Percentiles rank a stretch among this genome's conserved stretches.
phyloP scores from a whole-genome alignment of 345 rosid genomes.

The Linum trigynum region DNA sequence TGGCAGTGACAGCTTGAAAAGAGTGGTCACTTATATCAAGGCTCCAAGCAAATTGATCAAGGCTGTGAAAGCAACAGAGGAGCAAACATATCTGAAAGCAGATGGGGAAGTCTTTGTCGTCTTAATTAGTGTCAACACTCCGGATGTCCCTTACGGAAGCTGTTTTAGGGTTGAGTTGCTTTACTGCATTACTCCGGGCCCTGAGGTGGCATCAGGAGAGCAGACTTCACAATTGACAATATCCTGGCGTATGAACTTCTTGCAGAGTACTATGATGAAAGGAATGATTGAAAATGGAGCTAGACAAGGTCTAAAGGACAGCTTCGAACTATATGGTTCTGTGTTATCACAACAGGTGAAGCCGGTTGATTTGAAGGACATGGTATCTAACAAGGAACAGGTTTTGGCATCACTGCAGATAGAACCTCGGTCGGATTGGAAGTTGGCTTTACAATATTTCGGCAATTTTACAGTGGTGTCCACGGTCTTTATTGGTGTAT shows the following conservation, averaged over 20 bases:
- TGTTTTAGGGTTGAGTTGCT: constrained; percentile 66
- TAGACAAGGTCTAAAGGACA: constrained; percentile 72
- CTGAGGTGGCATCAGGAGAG: constrained; percentile 70
- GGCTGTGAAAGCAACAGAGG: constrained; percentile 82
- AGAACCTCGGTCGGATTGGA: constrained; percentile 80
- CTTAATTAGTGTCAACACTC: constrained; percentile 59
- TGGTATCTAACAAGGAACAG: constrained; percentile 75
- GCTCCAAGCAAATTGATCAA: constrained; percentile 68
- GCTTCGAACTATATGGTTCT: constrained; percentile 54
- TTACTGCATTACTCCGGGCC: constrained; percentile 66
- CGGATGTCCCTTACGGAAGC: constrained; percentile 78
- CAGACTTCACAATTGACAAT: constrained; percentile 64
- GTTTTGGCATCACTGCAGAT: constrained; percentile 71
- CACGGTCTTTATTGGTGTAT: constrained; percentile 51
- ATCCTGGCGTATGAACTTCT: constrained; percentile 82
- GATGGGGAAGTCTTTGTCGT: constrained; percentile 64
- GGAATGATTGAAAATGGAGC: constrained; percentile 94
- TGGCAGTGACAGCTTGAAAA: constrained; percentile 46
- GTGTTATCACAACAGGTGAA: constrained; percentile 58
- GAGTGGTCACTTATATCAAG: constrained; percentile 59
- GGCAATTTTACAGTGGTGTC: constrained; percentile 76
- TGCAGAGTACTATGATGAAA: constrained; percentile 91
- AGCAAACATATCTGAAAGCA: constrained; percentile 66
- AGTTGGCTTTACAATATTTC: constrained; percentile 70
- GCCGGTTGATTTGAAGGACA: constrained; percentile 70